Conservation (phyloP, 73 alveolate species). For the Paramecium octaurelia region DNA sequence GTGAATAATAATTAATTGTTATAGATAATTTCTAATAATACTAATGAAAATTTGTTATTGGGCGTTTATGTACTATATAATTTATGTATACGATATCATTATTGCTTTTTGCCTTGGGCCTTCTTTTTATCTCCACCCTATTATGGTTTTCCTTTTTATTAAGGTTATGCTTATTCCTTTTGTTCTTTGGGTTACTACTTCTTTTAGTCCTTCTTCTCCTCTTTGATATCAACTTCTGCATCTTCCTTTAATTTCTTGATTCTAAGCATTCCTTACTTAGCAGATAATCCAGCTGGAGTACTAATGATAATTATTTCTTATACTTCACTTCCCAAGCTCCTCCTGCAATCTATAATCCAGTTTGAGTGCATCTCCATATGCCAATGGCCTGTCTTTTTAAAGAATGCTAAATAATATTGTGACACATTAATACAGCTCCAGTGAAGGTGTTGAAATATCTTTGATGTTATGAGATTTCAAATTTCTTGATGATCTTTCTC, state of each 20-base stretch:
- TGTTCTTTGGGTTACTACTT: background rate
- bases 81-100: background rate
- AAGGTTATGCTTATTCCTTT: background rate
- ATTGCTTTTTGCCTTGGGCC: background rate
- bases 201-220: constrained; percentile 7
- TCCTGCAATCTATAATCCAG: constrained; percentile 81
- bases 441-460: constrained; percentile 89
- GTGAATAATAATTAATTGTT: background rate
- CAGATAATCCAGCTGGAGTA: constrained; percentile 79
- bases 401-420: constrained; percentile 60
- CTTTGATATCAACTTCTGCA: constrained; percentile 65
- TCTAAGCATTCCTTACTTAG: constrained; percentile 74
- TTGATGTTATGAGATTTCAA: constrained; percentile 88
- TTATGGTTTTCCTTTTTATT: background rate
- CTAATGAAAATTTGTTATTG: background rate
- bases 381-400: constrained; percentile 85
- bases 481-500: constrained; percentile 93
- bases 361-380: constrained; percentile 85
- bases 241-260: constrained; percentile 80
- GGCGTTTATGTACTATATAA: background rate
- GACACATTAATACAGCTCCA: constrained; percentile 72
- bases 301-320: background rate
- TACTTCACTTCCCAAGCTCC: constrained; percentile 83
- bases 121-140: background rate
- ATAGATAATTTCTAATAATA: background rate